A percentile compares a stretch with the other conserved stretches of the same genome.
phyloP scores from a whole-genome alignment of 805 yeast species.

The Cyberlindnera euphorbiiphila region DNA sequence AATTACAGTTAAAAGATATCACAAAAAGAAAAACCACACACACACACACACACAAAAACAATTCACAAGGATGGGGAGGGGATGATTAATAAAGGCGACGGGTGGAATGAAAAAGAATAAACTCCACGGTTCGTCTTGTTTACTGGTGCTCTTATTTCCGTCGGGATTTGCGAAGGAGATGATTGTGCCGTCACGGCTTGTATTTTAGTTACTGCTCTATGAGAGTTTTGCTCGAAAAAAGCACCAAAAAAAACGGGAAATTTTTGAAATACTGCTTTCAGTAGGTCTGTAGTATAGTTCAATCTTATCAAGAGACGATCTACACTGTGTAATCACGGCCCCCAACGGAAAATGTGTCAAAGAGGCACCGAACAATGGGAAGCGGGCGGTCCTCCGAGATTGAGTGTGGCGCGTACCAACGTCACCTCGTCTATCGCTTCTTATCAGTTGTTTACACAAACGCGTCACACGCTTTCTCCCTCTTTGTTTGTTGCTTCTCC shows the following conservation, averaged over 20 bases:
- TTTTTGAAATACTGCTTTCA: too few species aligned
- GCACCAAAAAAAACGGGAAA: constrained; percentile 11
- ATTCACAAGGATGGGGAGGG: constrained; percentile 2
- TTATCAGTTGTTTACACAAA: constrained; percentile 17
- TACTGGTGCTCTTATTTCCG: not conserved
- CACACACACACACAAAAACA: constrained; percentile 1
- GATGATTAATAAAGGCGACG: too few species aligned
- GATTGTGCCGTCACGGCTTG: constrained; percentile 11
- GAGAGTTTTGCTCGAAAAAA: not conserved
- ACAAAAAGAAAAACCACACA: constrained; percentile 2
- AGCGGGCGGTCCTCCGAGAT: too few species aligned
- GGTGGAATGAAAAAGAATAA: too few species aligned
- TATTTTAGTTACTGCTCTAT: constrained; percentile 5
- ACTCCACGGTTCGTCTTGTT: not conserved
- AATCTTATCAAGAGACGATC: too few species aligned
- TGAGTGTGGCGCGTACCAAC: constrained; percentile 3
- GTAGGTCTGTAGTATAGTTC: too few species aligned
- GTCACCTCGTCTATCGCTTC: too few species aligned
- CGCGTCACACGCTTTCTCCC: constrained; percentile 5
- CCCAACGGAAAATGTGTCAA: too few species aligned
- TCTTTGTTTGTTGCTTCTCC: too few species aligned
- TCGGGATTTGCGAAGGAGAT: not conserved
- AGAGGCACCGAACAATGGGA: too few species aligned
- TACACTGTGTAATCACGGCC: too few species aligned
- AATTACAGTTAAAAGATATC: not conserved